Percentiles rank a stretch among this genome's conserved stretches.
Conservation (phyloP, 148 eudicot genomes). For the Heliamphora exappendiculata region DNA sequence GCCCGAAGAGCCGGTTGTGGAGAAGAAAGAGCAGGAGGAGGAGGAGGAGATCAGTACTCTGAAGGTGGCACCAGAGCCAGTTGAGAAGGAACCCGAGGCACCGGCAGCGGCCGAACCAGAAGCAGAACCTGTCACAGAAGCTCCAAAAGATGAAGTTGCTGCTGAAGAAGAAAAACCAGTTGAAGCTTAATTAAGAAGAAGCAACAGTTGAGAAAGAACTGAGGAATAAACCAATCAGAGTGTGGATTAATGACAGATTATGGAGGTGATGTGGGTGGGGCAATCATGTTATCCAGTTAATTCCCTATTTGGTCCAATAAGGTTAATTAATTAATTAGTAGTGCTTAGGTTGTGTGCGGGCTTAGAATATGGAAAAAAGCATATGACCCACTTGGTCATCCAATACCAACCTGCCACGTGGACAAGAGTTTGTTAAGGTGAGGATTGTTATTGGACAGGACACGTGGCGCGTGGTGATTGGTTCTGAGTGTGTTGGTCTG, state of each 20-base stretch:
- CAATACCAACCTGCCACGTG: slow-evolving; percentile 10
- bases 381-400: slow-evolving; percentile 6
- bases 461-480: slow-evolving; percentile 11
- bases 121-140: slow-evolving; percentile 5
- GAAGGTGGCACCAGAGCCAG: slow-evolving; percentile 10
- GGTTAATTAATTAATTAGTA: too few species aligned
- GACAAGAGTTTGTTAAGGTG: background rate
- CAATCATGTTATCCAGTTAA: background rate
- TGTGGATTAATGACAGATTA: background rate
- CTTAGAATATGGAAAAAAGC: background rate
- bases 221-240: background rate
- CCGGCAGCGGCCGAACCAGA: background rate
- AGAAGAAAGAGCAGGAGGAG: slow-evolving; percentile 7
- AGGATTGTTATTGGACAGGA: background rate
- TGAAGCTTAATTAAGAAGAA: slow-evolving; percentile 12
- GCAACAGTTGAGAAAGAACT: slow-evolving; percentile 12
- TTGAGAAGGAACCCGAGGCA: background rate
- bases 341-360: background rate
- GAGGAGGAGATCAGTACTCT: too few species aligned
- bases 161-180: slow-evolving; percentile 5
- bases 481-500: slow-evolving; percentile 2
- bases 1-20: background rate
- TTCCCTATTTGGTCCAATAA: background rate
- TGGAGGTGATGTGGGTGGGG: background rate
- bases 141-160: slow-evolving; percentile 7